phyloP scores from a whole-genome alignment of 306 rosid genomes.

The Leucaena leucocephala region DNA sequence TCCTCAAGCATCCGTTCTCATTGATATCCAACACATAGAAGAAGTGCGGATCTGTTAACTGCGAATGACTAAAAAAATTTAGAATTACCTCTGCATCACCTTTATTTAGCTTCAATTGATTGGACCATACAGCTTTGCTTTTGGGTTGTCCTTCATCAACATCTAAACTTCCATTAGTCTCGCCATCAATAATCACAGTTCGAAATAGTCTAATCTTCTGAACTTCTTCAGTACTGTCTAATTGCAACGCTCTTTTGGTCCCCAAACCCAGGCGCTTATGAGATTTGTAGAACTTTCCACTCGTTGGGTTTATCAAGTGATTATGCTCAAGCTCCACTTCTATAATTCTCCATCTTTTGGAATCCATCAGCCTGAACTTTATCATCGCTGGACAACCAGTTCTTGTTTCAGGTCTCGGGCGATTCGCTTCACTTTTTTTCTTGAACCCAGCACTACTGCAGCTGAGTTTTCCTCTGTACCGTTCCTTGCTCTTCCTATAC shows the following conservation, averaged over 20 bases:
- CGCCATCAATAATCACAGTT: conserved; percentile 58
- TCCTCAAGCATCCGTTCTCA: conserved; percentile 70
- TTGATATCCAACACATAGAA: conserved; percentile 71
- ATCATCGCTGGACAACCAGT: conserved; percentile 89
- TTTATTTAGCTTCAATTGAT: conserved; percentile 58
- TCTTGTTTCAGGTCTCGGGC: conserved; percentile 82
- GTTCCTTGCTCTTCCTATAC: conserved; percentile 77
- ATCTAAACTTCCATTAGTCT: conserved; percentile 42
- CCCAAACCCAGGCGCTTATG: conserved; percentile 59
- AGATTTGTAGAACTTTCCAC: conserved; percentile 69
- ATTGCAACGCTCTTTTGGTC: conserved; percentile 58
- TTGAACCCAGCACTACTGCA: conserved; percentile 86
- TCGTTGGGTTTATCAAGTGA: conserved; percentile 70
- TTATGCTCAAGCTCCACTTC: conserved; percentile 86
- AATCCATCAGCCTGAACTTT: conserved; percentile 73
- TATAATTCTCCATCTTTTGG: conserved; percentile 77
- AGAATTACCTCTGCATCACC: conserved; percentile 66
- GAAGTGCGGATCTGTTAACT: conserved; percentile 60
- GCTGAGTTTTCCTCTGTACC: conserved; percentile 80
- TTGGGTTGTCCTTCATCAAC: conserved; percentile 49
- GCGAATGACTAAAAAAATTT: conserved; percentile 51
- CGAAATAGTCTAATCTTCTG: conserved; percentile 62
- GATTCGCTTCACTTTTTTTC: conserved; percentile 74
- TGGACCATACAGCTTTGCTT: conserved; percentile 38
- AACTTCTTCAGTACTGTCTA: conserved; percentile 55